Evolutionary conservation across 2,329 filamentous ascomycete genomes (phyloP).

Genomic region (Hypoxylon sp.): DNA sequence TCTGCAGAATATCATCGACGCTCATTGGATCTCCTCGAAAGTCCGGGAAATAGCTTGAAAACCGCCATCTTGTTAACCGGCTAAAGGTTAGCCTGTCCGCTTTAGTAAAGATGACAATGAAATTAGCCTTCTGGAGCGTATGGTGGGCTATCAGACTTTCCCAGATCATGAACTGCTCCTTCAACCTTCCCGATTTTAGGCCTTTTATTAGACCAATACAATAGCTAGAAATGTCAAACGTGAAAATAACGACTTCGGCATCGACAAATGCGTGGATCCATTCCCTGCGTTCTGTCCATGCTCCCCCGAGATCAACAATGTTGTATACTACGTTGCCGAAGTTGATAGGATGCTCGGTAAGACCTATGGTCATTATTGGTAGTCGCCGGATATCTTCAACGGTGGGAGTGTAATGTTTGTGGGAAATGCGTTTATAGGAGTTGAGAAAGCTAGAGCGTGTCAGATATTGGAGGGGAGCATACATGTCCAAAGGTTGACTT

Average conservation of each 20-base stretch:
- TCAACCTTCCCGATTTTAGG: not conserved
- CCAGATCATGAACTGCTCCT: not conserved
- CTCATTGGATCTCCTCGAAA: not conserved
- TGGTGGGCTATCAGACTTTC: not conserved
- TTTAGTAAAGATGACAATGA: conserved; percentile 5
- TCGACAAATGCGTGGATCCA: not conserved
- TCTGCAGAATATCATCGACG: conserved; percentile 1
- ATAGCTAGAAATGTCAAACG: not conserved
- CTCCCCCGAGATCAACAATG: not conserved
- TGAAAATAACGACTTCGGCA: not conserved
- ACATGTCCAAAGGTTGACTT: not conserved
- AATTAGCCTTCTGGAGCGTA: not conserved
- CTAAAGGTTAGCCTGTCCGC: not conserved
- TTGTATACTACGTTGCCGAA: not conserved
- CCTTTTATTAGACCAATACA: not conserved
- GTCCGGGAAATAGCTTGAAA: not conserved
- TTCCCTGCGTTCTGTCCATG: not conserved
- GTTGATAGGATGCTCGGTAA: not conserved
- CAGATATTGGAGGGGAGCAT: not conserved
- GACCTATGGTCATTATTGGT: not conserved
- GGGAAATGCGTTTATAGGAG: not conserved
- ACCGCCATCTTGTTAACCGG: not conserved
- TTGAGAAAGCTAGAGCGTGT: not conserved
- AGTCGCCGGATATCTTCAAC: not conserved
- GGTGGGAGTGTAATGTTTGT: not conserved